Base-by-base conservation (phyloP, 1,284 basidiomycete species). In the Pseudozyma hubeiensis region DNA sequence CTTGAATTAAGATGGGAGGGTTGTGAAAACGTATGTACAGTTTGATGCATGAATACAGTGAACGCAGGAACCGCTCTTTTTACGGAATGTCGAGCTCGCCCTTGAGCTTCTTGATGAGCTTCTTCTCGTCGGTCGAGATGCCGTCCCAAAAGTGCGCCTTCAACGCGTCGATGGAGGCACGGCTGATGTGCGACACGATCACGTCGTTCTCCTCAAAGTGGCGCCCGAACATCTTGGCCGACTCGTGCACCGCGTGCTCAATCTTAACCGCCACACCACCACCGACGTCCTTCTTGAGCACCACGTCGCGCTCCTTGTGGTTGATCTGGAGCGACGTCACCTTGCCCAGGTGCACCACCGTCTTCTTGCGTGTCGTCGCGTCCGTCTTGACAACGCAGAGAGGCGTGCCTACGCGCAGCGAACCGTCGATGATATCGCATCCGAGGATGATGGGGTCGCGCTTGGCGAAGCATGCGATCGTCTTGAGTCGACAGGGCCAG, bases 241-340 rank as follows among this genome's bases (percentile, higher is more conserved):
- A 92, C 86, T 98, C 93, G 86, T 99, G 95, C 5, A 94, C 91
- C 1, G 94, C 94, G 83, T 97, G 92, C 85, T 99, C 97, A 73
- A 99, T 97, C 88, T 98, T 98, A 83, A 99, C 93, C 0, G 97
- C 97, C 17, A 98, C 96, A 85, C 96, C 96, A 64, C 89, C 96
- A 81, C 94, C 96, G 30, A 93, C 91, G 84, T 98, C 94, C 16
- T 90, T 89, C 86, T 93, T 94, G 87, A 96, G 97, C 77, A 99
- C 90, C 30, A 96, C 88, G 88, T 94, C 84, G 35, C 84, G 81
- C 14, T 84, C 53, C 83, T 74, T 83, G 80, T 84, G 79, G 72
- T 80, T 61, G 61, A 62, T 62, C 68, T 84, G 73, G 37, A 84
- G 73, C 49, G 87, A 92, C 81, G 85, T 96, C 91, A 99, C 93